phyloP scores from a whole-genome alignment of 495 filamentous ascomycete genomes.

The Hyaloscypha finlandica region DNA sequence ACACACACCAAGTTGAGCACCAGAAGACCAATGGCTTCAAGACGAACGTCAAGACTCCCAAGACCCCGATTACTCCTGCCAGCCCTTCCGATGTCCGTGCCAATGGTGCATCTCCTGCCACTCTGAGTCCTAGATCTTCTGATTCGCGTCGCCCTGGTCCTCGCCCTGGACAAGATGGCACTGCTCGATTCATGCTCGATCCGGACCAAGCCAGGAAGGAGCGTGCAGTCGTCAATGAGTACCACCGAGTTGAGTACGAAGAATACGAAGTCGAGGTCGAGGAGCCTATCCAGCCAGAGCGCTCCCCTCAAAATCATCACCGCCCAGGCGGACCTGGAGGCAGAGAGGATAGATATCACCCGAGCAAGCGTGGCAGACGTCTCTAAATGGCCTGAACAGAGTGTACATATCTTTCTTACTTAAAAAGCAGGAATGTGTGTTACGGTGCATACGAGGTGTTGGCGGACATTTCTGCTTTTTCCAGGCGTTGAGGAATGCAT shows the following conservation, averaged over 20 bases:
- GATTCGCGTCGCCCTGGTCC: slow-evolving; percentile 50
- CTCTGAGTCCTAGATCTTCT: slow-evolving; percentile 49
- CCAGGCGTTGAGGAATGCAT: not conserved
- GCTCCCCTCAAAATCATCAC: not conserved
- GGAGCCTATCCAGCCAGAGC: slow-evolving; percentile 41
- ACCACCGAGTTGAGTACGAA: slow-evolving; percentile 75
- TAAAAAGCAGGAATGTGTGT: not conserved
- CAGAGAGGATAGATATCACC: slow-evolving; percentile 19
- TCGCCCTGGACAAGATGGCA: slow-evolving; percentile 61
- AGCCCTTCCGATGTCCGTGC: slow-evolving; percentile 34
- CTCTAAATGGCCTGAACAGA: not conserved
- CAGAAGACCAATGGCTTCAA: slow-evolving; percentile 30
- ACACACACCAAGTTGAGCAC: slow-evolving; percentile 37
- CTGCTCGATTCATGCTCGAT: slow-evolving; percentile 90
- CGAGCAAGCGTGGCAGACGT: slow-evolving; percentile 19
- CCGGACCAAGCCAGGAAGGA: slow-evolving; percentile 73
- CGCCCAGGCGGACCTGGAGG: slow-evolving; percentile 15
- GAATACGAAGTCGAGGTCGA: slow-evolving; percentile 72
- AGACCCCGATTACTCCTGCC: slow-evolving; percentile 36
- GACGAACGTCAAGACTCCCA: slow-evolving; percentile 34
- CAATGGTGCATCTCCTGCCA: slow-evolving; percentile 33
- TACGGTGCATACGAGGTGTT: not conserved
- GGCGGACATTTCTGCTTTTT: not conserved
- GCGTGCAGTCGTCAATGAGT: slow-evolving; percentile 62
- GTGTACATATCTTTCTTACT: not conserved